Evolutionary conservation across 805 yeast genomes (phyloP).

Genomic region (Phaffomyces opuntiae): DNA sequence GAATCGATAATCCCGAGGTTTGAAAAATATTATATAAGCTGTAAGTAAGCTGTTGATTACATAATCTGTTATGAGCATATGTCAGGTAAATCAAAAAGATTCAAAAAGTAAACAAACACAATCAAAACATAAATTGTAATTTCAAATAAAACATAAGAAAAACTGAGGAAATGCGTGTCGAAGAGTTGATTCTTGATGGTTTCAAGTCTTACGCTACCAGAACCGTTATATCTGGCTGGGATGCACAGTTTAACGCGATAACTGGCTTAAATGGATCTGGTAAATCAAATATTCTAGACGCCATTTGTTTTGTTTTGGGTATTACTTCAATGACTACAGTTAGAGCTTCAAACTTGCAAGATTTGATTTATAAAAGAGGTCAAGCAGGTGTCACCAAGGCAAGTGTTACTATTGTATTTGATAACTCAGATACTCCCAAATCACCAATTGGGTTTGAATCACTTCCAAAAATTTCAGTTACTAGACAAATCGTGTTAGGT

Average conservation of each 20-base stretch:
- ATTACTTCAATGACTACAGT: conserved; percentile 92
- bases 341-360: conserved; percentile 88
- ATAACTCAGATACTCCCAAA: conserved; percentile 65
- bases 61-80: neutral
- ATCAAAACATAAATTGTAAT: neutral
- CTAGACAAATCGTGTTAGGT: conserved; percentile 85
- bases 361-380: conserved; percentile 91
- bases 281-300: conserved; percentile 91
- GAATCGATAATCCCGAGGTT: conserved; percentile 3
- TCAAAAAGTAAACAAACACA: conserved; percentile 1
- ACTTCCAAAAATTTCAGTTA: conserved; percentile 73
- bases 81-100: neutral
- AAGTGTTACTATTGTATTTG: conserved; percentile 91
- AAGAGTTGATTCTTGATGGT: conserved; percentile 93
- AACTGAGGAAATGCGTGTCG: conserved; percentile 44
- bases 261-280: conserved; percentile 98
- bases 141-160: too few relatives aligned
- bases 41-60: neutral
- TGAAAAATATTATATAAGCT: too few relatives aligned
- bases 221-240: conserved; percentile 95
- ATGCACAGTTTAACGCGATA: conserved; percentile 91
- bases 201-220: conserved; percentile 96
- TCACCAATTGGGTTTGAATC: conserved; percentile 87
- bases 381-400: conserved; percentile 98
- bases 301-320: conserved; percentile 97